Base-by-base conservation (phyloP, 106 monocot species). In the Phalaenopsis equestris region DNA sequence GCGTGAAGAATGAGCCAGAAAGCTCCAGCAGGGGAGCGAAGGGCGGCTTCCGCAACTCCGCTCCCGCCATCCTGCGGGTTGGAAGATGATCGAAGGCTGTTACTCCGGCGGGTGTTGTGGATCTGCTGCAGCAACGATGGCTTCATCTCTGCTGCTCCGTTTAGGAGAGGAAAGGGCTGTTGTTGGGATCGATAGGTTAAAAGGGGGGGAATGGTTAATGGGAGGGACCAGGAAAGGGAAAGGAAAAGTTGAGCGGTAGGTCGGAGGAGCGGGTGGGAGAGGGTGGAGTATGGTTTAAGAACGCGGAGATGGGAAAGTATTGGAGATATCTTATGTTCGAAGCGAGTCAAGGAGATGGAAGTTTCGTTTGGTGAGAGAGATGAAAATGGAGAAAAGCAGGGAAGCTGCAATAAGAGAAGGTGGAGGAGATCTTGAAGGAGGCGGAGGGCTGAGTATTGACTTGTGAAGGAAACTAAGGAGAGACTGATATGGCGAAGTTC, bases 1-100 rank as follows among this genome's bases (percentile, higher is more conserved):
- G 72, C 82, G 80, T 96, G 96, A 80, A 93, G 61, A n/a, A 82
- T 45, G 68, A 91, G 23, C 89, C 88, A 91, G 87, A 91, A 85
- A 75, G 82, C 67, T 10, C 89, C 77, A 48, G 84, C 23, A 36
- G 83, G 74, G 39, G 87, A 78, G 48, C 61, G 67, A 18, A 67
- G 21, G 24, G 67, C 37, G 48, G 65, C 14, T n/a, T 56, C 42
- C 58, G 42, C 77, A 61, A 75, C 7, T 61, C 38, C 70, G 30
- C 48, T 2, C 14, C 23, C 56, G 79, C 24, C 6, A 19, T 30
- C 45, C 23, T 16, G 5, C 48, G 46, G 75, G 79, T 56, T 55
- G 49, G 79, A 47, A 15, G 86, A 41, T n/a, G 79, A 65, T 5
- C 80, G 79, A 55, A 81, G 68, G 80, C 84, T 84, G 68, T 55